A percentile compares a stretch with the other conserved stretches of the same genome.
Evolutionary conservation across 2,329 filamentous ascomycete genomes (phyloP).

Genomic region (Trichophyton schoenleinii): DNA sequence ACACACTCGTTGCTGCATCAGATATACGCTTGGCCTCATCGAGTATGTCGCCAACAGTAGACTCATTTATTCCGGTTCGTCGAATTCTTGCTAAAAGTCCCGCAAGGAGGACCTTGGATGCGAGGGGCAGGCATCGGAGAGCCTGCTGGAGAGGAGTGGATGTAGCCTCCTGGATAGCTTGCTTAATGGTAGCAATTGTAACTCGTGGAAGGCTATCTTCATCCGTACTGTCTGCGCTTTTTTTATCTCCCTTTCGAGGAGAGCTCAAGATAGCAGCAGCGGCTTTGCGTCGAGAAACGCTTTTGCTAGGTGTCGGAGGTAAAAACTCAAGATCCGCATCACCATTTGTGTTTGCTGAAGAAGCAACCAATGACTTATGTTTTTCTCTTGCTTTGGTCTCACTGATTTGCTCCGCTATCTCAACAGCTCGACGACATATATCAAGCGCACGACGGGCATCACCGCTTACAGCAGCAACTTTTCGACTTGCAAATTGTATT

Average conservation of each 20-base stretch:
- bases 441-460: constrained; percentile 86
- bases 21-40: constrained; percentile 67
- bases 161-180: constrained; percentile 89
- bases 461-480: constrained; percentile 91
- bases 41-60: constrained; percentile 74
- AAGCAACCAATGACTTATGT: constrained; percentile 1
- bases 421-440: constrained; percentile 88
- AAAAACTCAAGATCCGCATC: constrained; percentile 24
- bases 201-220: constrained; percentile 44
- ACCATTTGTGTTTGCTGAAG: constrained; percentile 10
- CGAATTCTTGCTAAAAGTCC: constrained; percentile 67
- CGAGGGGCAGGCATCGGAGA: constrained; percentile 66
- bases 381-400: constrained; percentile 19
- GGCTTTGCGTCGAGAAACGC: constrained; percentile 11
- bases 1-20: constrained; percentile 29
- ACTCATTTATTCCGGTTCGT: constrained; percentile 74
- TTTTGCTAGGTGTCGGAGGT: constrained; percentile 36
- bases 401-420: constrained; percentile 72
- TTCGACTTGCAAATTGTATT: constrained; percentile 88
- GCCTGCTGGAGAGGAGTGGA: constrained; percentile 85
- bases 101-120: constrained; percentile 72
- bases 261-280: neutral
- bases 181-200: constrained; percentile 84
- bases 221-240: constrained; percentile 9
- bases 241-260: neutral